Conservation (phyloP, 345 rosid genomes). For the Sonneratia caseolaris region DNA sequence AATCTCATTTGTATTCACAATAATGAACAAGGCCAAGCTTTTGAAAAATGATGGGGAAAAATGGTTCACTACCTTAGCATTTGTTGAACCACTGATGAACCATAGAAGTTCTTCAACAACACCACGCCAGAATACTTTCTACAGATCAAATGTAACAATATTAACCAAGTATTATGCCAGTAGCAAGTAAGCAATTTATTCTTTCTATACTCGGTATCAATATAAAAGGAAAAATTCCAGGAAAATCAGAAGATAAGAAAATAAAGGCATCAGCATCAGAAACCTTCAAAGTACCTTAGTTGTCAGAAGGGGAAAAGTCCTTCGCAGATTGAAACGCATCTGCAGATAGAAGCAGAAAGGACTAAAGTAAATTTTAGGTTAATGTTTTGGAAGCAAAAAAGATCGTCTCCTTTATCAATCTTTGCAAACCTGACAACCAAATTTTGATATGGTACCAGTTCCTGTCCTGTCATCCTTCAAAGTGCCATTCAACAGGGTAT, state of each 20-base stretch:
- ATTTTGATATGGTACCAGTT: conserved; percentile 78
- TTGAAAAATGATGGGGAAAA: neutral
- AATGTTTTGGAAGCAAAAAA: neutral
- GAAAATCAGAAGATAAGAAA: neutral
- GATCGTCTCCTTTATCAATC: neutral
- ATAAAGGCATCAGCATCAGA: neutral
- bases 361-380: conserved; percentile 1
- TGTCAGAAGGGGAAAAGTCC: conserved; percentile 73
- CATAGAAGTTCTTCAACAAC: conserved; percentile 97
- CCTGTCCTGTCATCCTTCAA: conserved; percentile 68
- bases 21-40: neutral
- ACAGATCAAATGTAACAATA: conserved; percentile 18
- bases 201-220: neutral
- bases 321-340: conserved; percentile 84
- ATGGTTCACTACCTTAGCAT: conserved; percentile 54
- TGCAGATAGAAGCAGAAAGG: conserved; percentile 15
- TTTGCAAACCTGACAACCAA: conserved; percentile 68
- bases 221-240: neutral
- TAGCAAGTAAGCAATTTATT: neutral
- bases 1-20: neutral
- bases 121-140: conserved; percentile 98
- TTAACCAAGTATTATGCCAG: conserved; percentile 1
- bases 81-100: conserved; percentile 96
- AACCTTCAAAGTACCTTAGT: conserved; percentile 43
- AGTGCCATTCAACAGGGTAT: conserved; percentile 53